A percentile compares a stretch with the other conserved stretches of the same genome.
phyloP scores from a whole-genome alignment of 1,284 basidiomycete species.

The Trametes versicolor region DNA sequence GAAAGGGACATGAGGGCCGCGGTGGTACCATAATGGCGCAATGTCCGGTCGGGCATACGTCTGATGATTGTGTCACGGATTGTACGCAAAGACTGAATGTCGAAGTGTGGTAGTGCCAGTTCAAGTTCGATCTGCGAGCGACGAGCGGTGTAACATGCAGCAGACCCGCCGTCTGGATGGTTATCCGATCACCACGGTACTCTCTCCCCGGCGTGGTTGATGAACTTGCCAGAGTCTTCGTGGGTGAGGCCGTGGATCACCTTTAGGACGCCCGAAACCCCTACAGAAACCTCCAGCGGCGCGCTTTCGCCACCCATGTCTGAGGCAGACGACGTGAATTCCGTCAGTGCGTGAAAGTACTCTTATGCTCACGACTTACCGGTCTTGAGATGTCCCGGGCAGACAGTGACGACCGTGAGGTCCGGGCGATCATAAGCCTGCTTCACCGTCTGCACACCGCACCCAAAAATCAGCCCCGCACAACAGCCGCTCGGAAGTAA shows the following conservation, averaged over 20 bases:
- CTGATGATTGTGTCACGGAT: too few species aligned
- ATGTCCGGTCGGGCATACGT: too few species aligned
- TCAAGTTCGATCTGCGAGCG: too few species aligned
- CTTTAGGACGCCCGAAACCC: conserved; percentile 1
- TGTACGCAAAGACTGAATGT: too few species aligned
- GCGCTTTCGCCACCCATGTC: conserved; percentile 1
- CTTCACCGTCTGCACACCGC: conserved; percentile 40
- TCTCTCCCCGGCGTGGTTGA: neutral
- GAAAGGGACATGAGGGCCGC: too few species aligned
- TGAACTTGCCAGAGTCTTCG: conserved; percentile 8
- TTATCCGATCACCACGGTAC: conserved; percentile 1
- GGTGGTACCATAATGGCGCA: too few species aligned
- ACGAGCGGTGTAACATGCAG: too few species aligned
- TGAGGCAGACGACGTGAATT: neutral
- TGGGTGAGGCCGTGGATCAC: neutral
- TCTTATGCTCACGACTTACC: conserved; percentile 19
- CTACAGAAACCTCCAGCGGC: neutral
- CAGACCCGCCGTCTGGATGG: too few species aligned
- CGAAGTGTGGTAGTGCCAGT: too few species aligned
- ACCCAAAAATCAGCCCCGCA: conserved; percentile 37
- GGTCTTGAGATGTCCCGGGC: conserved; percentile 42
- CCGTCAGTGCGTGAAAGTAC: neutral
- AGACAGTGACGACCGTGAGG: conserved; percentile 33
- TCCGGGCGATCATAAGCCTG: conserved; percentile 35
- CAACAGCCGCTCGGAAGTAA: neutral